phyloP scores from a whole-genome alignment of 768 basidiomycete genomes.

The Russula emetica region DNA sequence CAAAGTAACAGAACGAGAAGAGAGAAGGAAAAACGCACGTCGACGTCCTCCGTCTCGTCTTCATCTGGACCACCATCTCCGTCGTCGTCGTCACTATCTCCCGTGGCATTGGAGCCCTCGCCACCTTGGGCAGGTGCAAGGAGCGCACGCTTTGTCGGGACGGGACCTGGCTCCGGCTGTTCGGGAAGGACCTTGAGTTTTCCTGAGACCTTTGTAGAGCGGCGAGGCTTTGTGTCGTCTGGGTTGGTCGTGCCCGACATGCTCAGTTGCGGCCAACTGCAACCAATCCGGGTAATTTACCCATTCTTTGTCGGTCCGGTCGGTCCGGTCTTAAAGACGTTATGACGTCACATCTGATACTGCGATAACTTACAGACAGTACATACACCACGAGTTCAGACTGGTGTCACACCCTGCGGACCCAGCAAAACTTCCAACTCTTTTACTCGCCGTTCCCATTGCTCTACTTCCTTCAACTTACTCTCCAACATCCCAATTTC shows the following conservation, averaged over 20 bases:
- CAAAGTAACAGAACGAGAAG: neutral
- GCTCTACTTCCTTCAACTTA: conserved; percentile 63
- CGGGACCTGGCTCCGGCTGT: conserved; percentile 54
- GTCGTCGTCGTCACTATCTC: conserved; percentile 43
- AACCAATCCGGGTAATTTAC: neutral
- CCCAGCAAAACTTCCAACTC: conserved; percentile 57
- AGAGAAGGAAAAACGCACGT: conserved; percentile 41
- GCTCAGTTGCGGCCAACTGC: neutral
- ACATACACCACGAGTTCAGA: neutral
- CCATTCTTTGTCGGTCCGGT: neutral
- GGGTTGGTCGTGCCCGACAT: conserved; percentile 18
- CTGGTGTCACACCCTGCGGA: conserved; percentile 6
- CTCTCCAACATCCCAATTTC: conserved; percentile 67
- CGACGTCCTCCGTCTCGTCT: conserved; percentile 53
- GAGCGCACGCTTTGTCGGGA: conserved; percentile 28
- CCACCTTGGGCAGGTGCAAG: conserved; percentile 30
- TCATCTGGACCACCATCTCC: conserved; percentile 69
- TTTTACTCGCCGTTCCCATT: conserved; percentile 66
- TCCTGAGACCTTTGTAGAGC: conserved; percentile 76
- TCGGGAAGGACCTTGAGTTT: conserved; percentile 88
- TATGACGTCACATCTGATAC: neutral
- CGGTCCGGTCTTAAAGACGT: neutral
- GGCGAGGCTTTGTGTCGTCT: conserved; percentile 54
- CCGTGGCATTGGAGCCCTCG: conserved; percentile 33
- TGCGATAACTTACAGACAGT: neutral